Evolutionary conservation across 148 eudicot genomes (phyloP), one percentile per base, ranked within the genome.

Genomic region (Chenopodium formosanum): DNA sequence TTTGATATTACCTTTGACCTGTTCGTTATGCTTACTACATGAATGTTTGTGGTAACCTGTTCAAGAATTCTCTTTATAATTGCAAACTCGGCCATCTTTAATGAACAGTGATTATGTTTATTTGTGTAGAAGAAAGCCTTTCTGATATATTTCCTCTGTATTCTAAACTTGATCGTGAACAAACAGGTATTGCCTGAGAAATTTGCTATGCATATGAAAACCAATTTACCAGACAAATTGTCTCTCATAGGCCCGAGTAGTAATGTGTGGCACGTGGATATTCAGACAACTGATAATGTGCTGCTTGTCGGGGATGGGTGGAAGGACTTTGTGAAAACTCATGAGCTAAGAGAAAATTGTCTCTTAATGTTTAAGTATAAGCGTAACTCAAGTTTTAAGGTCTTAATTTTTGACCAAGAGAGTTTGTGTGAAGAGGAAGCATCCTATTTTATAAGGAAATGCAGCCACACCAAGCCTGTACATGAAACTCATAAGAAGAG

Each of bases 161-260:
- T 22, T 22, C 10, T 83, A 50, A 71, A n/a, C 46, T 76, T 31
- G 56, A 64, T 77, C 23, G 53, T 77, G 76, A 56, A 31, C 31
- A 75, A 67, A 29, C 76, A 84, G 86, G 83, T 84, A 40, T 80
- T 84, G 67, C 86, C 83, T 65, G 63, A 70, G 10, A 81, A 84
- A 72, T 84, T 84, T 65, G 78, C 83, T 34, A 50, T 73, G 44
- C 69, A 84, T 29, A 77, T 77, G 81, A 62, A 56, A 2, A 46
- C 70, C 72, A 83, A 82, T 23, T 34, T 89, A 37, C 84, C 85
- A 3, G 83, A 83, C 56, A 83, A 77, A 53, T 85, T 88, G 72
- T 73, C 82, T 52, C 82, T 91, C 40, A 74, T 44, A 70, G 92
- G 90, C 71, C 94, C 94, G 2, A 89, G 89, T 88, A 88, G 89